Percentiles rank a stretch among this genome's conserved stretches.
These are phyloP conservation scores for Amanita subjunquillea DNA, from an alignment of 768 basidiomycete species.

Conservation along the genomic window DNA sequence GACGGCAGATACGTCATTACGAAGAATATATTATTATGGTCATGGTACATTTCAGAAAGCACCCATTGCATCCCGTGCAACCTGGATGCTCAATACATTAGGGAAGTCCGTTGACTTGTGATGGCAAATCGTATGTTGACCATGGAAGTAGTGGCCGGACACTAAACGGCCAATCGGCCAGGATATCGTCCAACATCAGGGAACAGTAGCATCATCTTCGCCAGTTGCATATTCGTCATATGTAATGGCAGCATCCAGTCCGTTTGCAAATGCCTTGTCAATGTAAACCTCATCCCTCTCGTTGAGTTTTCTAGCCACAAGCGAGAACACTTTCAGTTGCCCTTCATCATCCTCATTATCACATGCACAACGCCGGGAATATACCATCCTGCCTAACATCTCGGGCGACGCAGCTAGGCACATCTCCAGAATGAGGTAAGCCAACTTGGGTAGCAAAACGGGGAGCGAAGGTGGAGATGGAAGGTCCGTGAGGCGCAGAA, in stretches of 20 bases:
- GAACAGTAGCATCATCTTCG: no score
- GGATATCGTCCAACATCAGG: no score
- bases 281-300: not conserved
- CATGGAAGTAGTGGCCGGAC: no score
- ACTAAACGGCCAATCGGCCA: no score
- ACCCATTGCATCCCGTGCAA: no score
- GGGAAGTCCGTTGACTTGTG: no score
- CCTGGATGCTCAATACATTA: no score
- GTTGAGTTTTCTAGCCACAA: not conserved
- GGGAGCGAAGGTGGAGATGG: not conserved
- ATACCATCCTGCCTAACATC: not conserved
- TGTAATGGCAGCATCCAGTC: not conserved
- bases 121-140: no score
- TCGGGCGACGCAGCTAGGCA: not conserved
- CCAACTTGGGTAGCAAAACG: not conserved
- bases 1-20: no score
- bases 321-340: not conserved
- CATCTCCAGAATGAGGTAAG: not conserved
- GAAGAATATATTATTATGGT: no score
- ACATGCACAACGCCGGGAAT: not conserved
- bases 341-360: not conserved
- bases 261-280: not conserved
- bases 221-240: not conserved
- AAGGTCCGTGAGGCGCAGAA: not conserved
- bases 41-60: no score